Percentiles rank a stretch among this genome's conserved stretches.
These are phyloP conservation scores for Acer campestre DNA, from an alignment of 345 rosid species.

Conservation along the genomic window DNA sequence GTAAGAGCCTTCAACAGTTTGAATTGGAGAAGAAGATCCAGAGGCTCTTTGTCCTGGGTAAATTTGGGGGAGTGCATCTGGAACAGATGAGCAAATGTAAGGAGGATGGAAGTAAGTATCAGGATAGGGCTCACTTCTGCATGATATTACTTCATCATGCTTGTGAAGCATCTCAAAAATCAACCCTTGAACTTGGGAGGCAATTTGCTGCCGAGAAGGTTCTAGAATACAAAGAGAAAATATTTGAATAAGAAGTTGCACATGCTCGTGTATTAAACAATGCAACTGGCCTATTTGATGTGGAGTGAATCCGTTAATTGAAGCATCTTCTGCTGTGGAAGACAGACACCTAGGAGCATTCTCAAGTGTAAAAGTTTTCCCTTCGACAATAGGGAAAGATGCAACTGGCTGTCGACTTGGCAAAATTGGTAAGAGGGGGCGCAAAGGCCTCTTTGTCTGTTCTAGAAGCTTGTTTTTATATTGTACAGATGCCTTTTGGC, in stretches of 20 bases:
- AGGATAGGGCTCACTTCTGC: conserved; percentile 59
- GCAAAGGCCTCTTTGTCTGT: conserved; percentile 68
- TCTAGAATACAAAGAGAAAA: conserved; percentile 78
- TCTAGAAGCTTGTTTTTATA: conserved; percentile 50
- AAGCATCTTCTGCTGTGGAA: conserved; percentile 34
- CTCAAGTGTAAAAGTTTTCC: conserved; percentile 34
- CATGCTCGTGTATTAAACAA: conserved; percentile 80
- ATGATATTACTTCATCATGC: conserved; percentile 51
- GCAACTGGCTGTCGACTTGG: conserved; percentile 40
- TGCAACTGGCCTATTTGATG: conserved; percentile 76
- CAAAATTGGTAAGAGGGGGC: conserved; percentile 70
- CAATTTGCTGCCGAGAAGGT: conserved; percentile 67
- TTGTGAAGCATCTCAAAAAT: conserved; percentile 66
- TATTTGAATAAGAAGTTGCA: conserved; percentile 88
- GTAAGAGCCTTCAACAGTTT: conserved; percentile 21
- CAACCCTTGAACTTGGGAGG: conserved; percentile 69
- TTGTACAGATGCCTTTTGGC: conserved; percentile 48
- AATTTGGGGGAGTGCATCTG: conserved; percentile 29
- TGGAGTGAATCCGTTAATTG: conserved; percentile 60
- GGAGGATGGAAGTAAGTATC: conserved; percentile 46
- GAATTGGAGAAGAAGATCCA: conserved; percentile 31
- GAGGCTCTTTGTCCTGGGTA: conserved; percentile 20
- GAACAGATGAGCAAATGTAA: conserved; percentile 43
- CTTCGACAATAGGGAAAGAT: conserved; percentile 29
- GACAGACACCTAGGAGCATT: conserved; percentile 25